Evolutionary conservation across 2,329 filamentous ascomycete species (phyloP).

Genomic region (Botrytis elliptica): DNA sequence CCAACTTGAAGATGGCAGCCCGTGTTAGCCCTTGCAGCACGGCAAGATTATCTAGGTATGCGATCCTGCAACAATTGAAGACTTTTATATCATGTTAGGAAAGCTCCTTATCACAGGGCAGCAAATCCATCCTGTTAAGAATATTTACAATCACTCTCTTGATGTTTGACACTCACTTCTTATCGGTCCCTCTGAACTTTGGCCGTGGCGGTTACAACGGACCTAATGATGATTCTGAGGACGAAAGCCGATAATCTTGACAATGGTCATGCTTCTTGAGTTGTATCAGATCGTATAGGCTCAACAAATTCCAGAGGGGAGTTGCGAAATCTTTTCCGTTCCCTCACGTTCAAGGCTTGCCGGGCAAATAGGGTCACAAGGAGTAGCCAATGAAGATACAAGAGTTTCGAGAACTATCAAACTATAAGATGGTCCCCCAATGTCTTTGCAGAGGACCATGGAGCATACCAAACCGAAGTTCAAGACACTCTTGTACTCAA

Average conservation of each 20-base stretch:
- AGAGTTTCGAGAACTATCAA: background rate
- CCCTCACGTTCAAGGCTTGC: background rate
- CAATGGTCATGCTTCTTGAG: background rate
- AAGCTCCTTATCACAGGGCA: background rate
- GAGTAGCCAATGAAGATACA: background rate
- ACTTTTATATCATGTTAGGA: background rate
- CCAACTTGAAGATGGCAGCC: background rate
- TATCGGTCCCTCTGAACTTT: background rate
- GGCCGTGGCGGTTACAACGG: constrained; percentile 4
- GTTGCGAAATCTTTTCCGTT: background rate
- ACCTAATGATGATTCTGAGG: background rate
- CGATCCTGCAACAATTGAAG: background rate
- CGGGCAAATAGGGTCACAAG: background rate
- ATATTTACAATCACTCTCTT: background rate
- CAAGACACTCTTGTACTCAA: background rate
- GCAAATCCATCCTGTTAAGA: no score
- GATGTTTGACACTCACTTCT: background rate
- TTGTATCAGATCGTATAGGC: no score
- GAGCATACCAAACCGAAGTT: background rate
- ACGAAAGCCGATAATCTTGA: background rate
- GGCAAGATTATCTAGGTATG: background rate
- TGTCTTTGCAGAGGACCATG: background rate
- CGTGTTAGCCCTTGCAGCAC: background rate
- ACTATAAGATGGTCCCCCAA: background rate
- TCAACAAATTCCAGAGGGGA: background rate